Evolutionary conservation across 768 basidiomycete genomes (phyloP).

Genomic region (Hebeloma cylindrosporum): DNA sequence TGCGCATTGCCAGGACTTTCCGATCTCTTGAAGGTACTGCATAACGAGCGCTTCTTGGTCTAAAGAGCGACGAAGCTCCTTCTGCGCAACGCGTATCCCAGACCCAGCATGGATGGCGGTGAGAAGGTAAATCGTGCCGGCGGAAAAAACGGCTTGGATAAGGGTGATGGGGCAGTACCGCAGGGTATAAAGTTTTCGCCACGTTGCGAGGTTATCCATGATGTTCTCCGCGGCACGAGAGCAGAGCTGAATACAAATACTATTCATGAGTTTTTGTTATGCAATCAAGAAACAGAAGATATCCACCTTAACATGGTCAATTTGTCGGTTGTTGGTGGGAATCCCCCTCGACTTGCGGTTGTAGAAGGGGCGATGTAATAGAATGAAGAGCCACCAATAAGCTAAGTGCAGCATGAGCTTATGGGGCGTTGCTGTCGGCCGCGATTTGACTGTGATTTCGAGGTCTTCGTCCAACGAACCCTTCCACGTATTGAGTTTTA

Average conservation of each 20-base stretch:
- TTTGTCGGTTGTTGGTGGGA: conserved; percentile 38
- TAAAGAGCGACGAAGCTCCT: conserved; percentile 43
- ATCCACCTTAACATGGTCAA: conserved; percentile 53
- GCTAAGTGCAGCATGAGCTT: conserved; percentile 55
- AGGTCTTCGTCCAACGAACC: conserved; percentile 45
- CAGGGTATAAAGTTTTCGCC: conserved; percentile 52
- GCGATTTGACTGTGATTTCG: conserved; percentile 48
- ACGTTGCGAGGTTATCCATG: conserved; percentile 50
- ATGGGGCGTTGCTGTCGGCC: conserved; percentile 50
- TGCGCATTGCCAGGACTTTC: conserved; percentile 54
- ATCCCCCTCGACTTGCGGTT: conserved; percentile 40
- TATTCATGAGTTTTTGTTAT: no score
- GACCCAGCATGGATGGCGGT: conserved; percentile 54
- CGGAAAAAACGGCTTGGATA: conserved; percentile 57
- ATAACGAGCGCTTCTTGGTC: conserved; percentile 47
- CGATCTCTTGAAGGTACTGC: conserved; percentile 52
- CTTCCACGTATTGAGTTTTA: conserved; percentile 52
- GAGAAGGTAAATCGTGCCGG: conserved; percentile 58
- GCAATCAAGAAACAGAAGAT: conserved; percentile 15
- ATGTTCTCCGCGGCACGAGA: conserved; percentile 55
- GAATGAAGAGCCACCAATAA: conserved; percentile 60
- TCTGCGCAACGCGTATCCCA: conserved; percentile 45
- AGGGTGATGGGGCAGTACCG: conserved; percentile 59
- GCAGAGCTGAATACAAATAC: conserved; percentile 49
- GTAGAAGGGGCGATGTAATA: conserved; percentile 60